Percentiles rank a stretch among this genome's conserved stretches.
phyloP scores from a whole-genome alignment of 352 stramenopile genomes.

The Pythium aristosporum region DNA sequence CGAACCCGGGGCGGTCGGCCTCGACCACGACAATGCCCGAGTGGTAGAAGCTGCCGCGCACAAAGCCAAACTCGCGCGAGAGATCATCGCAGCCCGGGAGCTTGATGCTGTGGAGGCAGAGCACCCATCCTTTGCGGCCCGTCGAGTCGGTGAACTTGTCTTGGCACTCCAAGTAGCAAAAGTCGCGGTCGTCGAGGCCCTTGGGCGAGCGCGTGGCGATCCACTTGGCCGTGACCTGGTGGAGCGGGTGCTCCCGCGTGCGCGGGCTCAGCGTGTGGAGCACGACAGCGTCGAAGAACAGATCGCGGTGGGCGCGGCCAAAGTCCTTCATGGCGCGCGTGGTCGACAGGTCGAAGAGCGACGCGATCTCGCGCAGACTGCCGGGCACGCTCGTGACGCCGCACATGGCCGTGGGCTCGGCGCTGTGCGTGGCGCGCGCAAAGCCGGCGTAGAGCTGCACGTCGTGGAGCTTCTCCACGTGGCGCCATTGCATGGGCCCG shows the following conservation, averaged over 20 bases:
- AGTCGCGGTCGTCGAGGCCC: slow-evolving; percentile 67
- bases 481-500: slow-evolving; percentile 68
- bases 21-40: slow-evolving; percentile 85
- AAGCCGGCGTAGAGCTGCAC: slow-evolving; percentile 77
- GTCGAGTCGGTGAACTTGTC: slow-evolving; percentile 85
- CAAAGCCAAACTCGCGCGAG: slow-evolving; percentile 69
- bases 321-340: slow-evolving; percentile 78
- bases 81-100: slow-evolving; percentile 74
- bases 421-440: slow-evolving; percentile 36
- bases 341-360: slow-evolving; percentile 65
- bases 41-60: slow-evolving; percentile 80
- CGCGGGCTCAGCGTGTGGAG: slow-evolving; percentile 63
- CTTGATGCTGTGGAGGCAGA: slow-evolving; percentile 85
- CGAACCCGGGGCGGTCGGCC: slow-evolving; percentile 60
- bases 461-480: slow-evolving; percentile 73
- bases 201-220: slow-evolving; percentile 57
- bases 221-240: slow-evolving; percentile 87
- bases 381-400: slow-evolving; percentile 74
- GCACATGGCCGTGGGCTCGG: slow-evolving; percentile 60
- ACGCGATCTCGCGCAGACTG: slow-evolving; percentile 67
- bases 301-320: slow-evolving; percentile 41
- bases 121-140: slow-evolving; percentile 79
- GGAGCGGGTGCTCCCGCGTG: slow-evolving; percentile 73
- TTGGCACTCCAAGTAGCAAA: slow-evolving; percentile 81
- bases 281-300: slow-evolving; percentile 75